Conservation (phyloP, 1,139 yeast species). For the Saccharomycopsis hybrid region DNA sequence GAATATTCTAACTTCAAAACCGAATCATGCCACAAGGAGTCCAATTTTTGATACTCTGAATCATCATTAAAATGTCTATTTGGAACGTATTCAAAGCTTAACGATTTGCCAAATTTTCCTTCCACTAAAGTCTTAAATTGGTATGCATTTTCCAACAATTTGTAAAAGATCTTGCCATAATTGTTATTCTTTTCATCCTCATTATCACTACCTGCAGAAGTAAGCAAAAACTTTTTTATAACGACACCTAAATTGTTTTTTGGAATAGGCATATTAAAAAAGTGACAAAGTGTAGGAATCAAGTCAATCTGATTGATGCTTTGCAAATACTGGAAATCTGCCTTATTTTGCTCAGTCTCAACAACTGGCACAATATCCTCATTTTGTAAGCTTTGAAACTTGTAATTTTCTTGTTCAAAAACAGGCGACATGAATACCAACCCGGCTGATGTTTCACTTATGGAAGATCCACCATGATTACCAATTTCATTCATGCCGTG, state of each 20-base stretch:
- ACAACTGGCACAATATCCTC: conserved; percentile 38
- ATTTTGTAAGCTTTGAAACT: conserved; percentile 22
- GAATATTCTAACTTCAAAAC: conserved; percentile 12
- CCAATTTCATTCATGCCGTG: conserved; percentile 91
- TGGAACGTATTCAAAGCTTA: conserved; percentile 9
- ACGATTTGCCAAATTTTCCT: conserved; percentile 22
- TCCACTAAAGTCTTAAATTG: conserved; percentile 44
- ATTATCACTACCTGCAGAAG: conserved; percentile 36
- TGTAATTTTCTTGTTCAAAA: conserved; percentile 31
- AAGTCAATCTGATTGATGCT: conserved; percentile 74
- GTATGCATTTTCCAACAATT: conserved; percentile 42
- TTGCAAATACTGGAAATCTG: conserved; percentile 45
- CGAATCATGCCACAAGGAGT: conserved; percentile 22
- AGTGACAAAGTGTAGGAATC: conserved; percentile 74
- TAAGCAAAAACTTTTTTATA: conserved; percentile 46
- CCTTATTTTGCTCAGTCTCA: conserved; percentile 23
- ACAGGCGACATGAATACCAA: conserved; percentile 61
- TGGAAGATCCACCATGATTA: conserved; percentile 92
- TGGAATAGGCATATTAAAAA: conserved; percentile 80
- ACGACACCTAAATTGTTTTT: conserved; percentile 77
- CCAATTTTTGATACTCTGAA: conserved; percentile 16
- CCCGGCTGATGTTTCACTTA: conserved; percentile 88
- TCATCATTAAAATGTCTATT: conserved; percentile 15
- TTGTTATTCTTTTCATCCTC: conserved; percentile 29
- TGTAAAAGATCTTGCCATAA: conserved; percentile 31